Evolutionary conservation across 257 asterid genomes (phyloP), one percentile per base, ranked within the genome.

Genomic region (Cynanchum wilfordii): DNA sequence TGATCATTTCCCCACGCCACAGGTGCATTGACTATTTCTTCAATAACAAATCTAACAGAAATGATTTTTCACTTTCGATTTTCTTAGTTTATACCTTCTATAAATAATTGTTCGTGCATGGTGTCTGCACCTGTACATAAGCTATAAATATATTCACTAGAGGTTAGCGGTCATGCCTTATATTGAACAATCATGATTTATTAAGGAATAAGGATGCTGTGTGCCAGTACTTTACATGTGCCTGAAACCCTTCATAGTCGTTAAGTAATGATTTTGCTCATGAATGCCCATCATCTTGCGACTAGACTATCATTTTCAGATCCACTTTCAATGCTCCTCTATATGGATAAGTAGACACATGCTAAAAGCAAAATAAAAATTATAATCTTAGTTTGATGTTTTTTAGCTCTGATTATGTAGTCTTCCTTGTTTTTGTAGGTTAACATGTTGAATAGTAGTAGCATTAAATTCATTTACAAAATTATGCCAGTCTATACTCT

Each of bases 1-100:
- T 66, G 82, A 76, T 72, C 78, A 78, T 22, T 82, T 77, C 76
- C 79, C 78, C 57, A 68, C 77, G 70, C 86, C 79, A 68, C 94
- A 87, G 92, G 94, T 89, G 40, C 38, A 52, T 24, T 52, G 22
- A 20, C 63, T 45, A 30, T 51, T 29, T 69, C 42, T 24, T 64
- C 44, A 64, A 0, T 17, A 4, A 33, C 15, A 1, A 36, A 64
- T 33, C 11, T 33, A 17, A 63, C 5, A 17, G 49, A 64, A 30
- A 33, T 36, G 29, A 36, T 19, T 36, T 30, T 62, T 17, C 24
- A 33, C 67, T 30, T 62, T 60, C 42, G 30, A 29, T 15, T 62
- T 51, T 62, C 2, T 1, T 56, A 57, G 36, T 3, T 1, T 33
- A 33, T 64, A 36, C 29, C 27, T 19, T 16, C 27, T 5, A 19